These are phyloP conservation scores for Striga asiatica DNA, from an alignment of 257 asterid genomes.

Conservation along the genomic window DNA sequence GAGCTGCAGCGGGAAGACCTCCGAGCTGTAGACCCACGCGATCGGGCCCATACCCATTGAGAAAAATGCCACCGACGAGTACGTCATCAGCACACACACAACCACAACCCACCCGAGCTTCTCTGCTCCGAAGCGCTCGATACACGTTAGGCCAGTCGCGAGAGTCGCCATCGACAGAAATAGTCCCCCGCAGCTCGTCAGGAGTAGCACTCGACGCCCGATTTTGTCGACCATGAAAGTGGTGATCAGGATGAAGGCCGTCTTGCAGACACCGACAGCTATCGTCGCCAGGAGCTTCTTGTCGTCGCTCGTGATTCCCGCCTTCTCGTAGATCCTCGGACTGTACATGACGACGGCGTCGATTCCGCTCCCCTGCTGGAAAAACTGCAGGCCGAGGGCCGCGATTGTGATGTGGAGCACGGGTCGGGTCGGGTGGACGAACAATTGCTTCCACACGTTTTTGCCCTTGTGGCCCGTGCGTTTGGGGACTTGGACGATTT, in stretches of 20 bases:
- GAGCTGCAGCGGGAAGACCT: conserved; percentile 10
- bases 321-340: conserved; percentile 27
- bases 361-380: conserved; percentile 46
- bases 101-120: conserved; percentile 2
- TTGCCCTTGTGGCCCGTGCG: neutral
- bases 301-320: conserved; percentile 18
- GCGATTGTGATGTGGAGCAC: conserved; percentile 37
- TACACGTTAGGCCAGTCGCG: conserved; percentile 31
- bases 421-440: conserved; percentile 34
- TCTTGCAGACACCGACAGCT: conserved; percentile 44
- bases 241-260: conserved; percentile 34
- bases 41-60: conserved; percentile 24
- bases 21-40: conserved; percentile 22
- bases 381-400: conserved; percentile 36
- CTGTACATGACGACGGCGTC: conserved; percentile 35
- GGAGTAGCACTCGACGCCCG: conserved; percentile 46
- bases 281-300: conserved; percentile 40
- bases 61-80: conserved; percentile 10
- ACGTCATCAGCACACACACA: neutral
- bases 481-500: conserved; percentile 12
- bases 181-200: conserved; percentile 45
- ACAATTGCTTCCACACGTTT: conserved; percentile 29
- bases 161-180: conserved; percentile 16
- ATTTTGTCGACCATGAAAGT: conserved; percentile 39
- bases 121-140: conserved; percentile 3